Base-by-base conservation (phyloP, 2,329 filamentous ascomycete species). In the Dactylellina drechsleri region DNA sequence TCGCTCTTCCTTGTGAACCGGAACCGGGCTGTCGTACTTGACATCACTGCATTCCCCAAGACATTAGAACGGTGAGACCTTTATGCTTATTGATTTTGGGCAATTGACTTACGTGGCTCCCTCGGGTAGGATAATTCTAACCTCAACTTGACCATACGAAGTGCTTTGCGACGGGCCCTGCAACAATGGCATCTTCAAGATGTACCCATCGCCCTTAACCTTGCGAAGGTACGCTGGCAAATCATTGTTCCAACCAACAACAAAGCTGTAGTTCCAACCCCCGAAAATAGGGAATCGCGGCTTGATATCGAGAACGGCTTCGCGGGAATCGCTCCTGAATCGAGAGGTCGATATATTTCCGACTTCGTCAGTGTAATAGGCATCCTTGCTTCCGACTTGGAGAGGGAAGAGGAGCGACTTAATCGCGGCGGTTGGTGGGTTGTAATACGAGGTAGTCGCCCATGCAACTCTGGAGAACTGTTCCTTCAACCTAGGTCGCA, bases 251-350 rank as follows among this genome's bases (percentile, higher is more conserved):
- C 95, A 99, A 78, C 95, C 95, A 68, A 98, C 89, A 72, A 91
- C 92, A 85, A 98, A 99, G 78, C 92, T 95, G 83, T 97, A 98
- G 83, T 96, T 97, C 95, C 95, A 99, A 75, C 92, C 93, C 74
- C 95, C 95, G 80, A 97, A 99, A 23, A 99, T 82, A n/a, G 95
- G 95, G 82, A 96, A 99, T 61, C 95, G 89, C 18, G 95, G 95
- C 85, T 93, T 95, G 77, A 97, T 86, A 82, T 97, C 93, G 28
- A 99, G 87, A 49, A 90, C 84, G n/a, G 92, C 90, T 82, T 94
- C 91, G 20, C 91, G 89, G 81, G 86, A 87, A 81, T 88, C 91
- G 78, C 86, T 88, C 76, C 93, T 87, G 86, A 96, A 99, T 77
- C 87, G 88, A 66, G 93, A 97, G 0, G 95, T 99, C 28, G 93